Evolutionary conservation across 2,329 filamentous ascomycete genomes (phyloP).

Genomic region (Talaromyces sp.): DNA sequence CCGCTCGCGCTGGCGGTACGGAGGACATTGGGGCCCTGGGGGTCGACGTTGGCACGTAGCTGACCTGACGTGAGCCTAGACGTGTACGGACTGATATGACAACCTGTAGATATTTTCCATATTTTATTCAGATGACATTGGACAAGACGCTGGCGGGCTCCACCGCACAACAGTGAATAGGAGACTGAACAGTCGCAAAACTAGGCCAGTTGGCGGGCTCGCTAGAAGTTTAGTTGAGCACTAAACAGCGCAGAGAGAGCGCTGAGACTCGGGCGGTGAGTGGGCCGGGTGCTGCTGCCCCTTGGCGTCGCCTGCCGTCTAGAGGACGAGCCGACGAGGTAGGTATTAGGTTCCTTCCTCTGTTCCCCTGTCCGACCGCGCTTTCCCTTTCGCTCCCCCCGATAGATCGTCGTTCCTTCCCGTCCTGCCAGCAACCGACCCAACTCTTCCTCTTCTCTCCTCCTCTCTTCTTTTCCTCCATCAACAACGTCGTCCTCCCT

Average conservation of each 20-base stretch:
- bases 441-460: constrained; percentile 6
- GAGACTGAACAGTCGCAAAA: background rate
- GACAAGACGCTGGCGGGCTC: background rate
- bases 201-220: constrained; percentile 4
- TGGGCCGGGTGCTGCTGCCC: constrained; percentile 3
- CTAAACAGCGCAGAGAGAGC: background rate
- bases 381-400: background rate
- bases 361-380: background rate
- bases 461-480: constrained; percentile 13
- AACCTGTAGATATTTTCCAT: background rate
- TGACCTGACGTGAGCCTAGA: background rate
- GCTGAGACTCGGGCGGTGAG: constrained; percentile 14
- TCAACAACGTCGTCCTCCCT: constrained; percentile 13
- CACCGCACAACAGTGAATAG: constrained; percentile 3
- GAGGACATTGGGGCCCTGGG: too few species aligned
- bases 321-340: too few species aligned
- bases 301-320: background rate
- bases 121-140: background rate
- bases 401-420: constrained; percentile 9
- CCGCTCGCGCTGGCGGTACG: background rate
- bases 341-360: constrained; percentile 8
- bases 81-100: background rate
- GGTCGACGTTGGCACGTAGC: background rate
- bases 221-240: background rate
- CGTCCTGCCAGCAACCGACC: background rate